Conservation (phyloP, 108 stramenopile species). For the Nannochloropsis granulata region DNA sequence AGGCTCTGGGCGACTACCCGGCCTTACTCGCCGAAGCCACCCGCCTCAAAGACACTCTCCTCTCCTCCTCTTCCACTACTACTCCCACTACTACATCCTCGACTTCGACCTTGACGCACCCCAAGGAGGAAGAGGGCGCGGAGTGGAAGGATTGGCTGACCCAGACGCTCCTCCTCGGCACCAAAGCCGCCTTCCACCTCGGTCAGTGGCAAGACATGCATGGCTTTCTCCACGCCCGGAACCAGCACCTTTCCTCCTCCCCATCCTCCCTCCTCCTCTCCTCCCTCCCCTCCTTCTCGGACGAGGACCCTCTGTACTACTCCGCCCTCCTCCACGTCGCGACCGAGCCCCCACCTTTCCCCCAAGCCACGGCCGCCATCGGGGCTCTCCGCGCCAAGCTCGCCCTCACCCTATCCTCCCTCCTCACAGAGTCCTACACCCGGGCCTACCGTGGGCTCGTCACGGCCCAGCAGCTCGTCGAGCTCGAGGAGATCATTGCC, state of each 20-base stretch:
- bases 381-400: not conserved
- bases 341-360: not conserved
- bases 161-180: not conserved
- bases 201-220: not conserved
- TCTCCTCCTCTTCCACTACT: not conserved
- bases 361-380: not conserved
- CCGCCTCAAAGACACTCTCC: constrained; percentile 7
- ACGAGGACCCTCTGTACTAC: not conserved
- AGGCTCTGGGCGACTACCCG: constrained; percentile 25
- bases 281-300: not conserved
- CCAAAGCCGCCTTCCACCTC: not conserved
- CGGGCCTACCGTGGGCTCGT: constrained; percentile 27
- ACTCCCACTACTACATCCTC: not conserved
- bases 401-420: constrained; percentile 1
- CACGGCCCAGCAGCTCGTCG: constrained; percentile 27
- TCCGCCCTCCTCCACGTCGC: not conserved
- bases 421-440: constrained; percentile 31
- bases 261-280: not conserved
- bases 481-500: constrained; percentile 36
- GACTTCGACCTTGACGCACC: too few species aligned
- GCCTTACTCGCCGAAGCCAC: constrained; percentile 11
- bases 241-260: not conserved
- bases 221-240: not conserved
- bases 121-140: not conserved
- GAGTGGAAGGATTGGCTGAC: not conserved